phyloP scores from a whole-genome alignment of 352 stramenopile species.

The Globisporangium yorkense region DNA sequence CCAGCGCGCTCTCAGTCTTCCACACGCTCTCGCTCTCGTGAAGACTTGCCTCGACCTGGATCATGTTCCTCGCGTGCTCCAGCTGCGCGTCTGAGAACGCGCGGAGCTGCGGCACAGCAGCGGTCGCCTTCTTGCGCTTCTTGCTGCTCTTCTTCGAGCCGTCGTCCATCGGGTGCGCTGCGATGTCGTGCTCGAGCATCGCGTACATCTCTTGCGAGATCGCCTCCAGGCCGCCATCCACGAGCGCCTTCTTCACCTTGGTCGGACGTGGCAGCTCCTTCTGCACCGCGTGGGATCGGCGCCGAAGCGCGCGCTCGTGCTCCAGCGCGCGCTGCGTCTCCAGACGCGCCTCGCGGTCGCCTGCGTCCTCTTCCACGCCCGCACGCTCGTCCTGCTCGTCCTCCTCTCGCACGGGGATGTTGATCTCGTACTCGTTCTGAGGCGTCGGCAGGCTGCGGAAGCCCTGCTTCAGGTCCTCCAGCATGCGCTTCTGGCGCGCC shows the following conservation, averaged over 20 bases:
- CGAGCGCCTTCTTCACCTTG: conserved; percentile 44
- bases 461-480: conserved; percentile 51
- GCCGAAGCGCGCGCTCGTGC: conserved; percentile 50
- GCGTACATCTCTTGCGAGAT: conserved; percentile 59
- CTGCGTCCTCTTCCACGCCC: conserved; percentile 59
- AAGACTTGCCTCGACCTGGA: conserved; percentile 75
- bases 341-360: conserved; percentile 67
- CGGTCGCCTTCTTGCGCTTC: conserved; percentile 49
- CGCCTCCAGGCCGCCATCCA: conserved; percentile 32
- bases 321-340: conserved; percentile 38
- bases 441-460: conserved; percentile 74
- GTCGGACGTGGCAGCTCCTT: conserved; percentile 61
- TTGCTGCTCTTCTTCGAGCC: conserved; percentile 32
- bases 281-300: conserved; percentile 64
- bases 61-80: conserved; percentile 60
- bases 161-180: conserved; percentile 34
- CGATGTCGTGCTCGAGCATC: conserved; percentile 61
- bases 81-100: conserved; percentile 63
- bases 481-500: conserved; percentile 42
- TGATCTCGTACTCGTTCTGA: conserved; percentile 83
- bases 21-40: conserved; percentile 28
- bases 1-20: conserved; percentile 16
- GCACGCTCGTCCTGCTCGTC: conserved; percentile 15
- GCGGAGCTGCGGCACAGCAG: conserved; percentile 21
- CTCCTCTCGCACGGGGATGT: conserved; percentile 48